Percentiles rank a stretch among this genome's conserved stretches.
Evolutionary conservation across 1,139 yeast species (phyloP).

Genomic region (Hemisphaericaspora lyxosophila): DNA sequence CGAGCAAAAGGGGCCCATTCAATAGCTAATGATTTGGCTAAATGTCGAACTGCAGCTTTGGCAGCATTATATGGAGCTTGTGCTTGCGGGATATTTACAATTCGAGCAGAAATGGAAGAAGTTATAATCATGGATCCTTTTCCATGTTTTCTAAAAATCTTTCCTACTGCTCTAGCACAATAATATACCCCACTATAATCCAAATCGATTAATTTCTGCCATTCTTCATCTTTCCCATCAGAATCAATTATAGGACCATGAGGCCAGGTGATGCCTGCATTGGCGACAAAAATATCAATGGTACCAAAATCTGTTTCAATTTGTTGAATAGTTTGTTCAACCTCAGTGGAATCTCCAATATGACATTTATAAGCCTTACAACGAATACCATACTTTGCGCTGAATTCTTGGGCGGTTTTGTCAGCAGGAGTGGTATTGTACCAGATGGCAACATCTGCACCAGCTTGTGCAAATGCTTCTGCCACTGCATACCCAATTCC

Average conservation of each 20-base stretch:
- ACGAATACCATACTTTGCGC: constrained; percentile 62
- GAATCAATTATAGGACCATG: constrained; percentile 67
- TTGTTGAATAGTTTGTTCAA: constrained; percentile 54
- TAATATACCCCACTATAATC: constrained; percentile 78
- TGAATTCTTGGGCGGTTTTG: constrained; percentile 54
- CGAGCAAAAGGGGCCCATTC: constrained; percentile 84
- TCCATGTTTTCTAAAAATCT: constrained; percentile 65
- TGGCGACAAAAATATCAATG: constrained; percentile 83
- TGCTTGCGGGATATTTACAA: constrained; percentile 80
- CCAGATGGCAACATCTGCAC: constrained; percentile 89
- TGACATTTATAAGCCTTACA: constrained; percentile 73
- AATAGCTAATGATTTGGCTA: constrained; percentile 73
- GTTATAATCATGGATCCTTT: constrained; percentile 72
- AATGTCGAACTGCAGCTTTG: constrained; percentile 81
- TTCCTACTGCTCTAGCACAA: constrained; percentile 69
- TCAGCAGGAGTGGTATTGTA: constrained; percentile 55
- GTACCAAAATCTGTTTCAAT: constrained; percentile 71
- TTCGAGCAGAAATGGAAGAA: constrained; percentile 84
- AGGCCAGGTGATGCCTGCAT: constrained; percentile 90
- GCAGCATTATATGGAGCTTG: constrained; percentile 86
- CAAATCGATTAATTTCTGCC: constrained; percentile 68
- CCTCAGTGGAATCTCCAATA: constrained; percentile 58
- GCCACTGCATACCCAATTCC: constrained; percentile 89
- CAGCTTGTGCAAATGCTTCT: constrained; percentile 85
- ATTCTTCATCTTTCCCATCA: constrained; percentile 32